These are phyloP conservation scores for Hortaea werneckii DNA, from an alignment of 2,329 filamentous ascomycete species.

Conservation along the genomic window DNA sequence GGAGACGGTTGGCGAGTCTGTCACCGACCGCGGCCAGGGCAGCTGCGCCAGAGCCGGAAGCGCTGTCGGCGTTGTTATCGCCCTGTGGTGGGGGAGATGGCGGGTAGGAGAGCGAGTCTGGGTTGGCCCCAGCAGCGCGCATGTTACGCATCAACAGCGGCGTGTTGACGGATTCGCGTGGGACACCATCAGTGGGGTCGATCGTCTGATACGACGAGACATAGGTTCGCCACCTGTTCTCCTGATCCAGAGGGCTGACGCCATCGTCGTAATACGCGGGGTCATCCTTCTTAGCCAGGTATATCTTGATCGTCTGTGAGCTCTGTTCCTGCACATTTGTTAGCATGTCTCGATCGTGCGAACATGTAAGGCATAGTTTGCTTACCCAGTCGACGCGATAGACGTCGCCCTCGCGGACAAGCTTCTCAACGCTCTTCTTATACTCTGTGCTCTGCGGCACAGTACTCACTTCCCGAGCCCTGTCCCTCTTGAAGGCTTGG, in stretches of 20 bases:
- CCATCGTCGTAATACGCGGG: conserved; percentile 62
- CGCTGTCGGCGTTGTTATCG: neutral
- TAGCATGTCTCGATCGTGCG: neutral
- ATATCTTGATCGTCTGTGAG: conserved; percentile 59
- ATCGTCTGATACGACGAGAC: conserved; percentile 83
- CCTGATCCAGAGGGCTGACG: conserved; percentile 37
- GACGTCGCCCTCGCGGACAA: conserved; percentile 83
- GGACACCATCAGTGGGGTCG: conserved; percentile 58
- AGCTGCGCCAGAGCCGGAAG: conserved; percentile 1
- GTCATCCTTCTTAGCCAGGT: conserved; percentile 81
- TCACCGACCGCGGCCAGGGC: conserved; percentile 1
- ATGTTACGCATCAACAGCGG: conserved; percentile 33
- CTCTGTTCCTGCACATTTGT: conserved; percentile 47
- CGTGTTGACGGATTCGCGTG: conserved; percentile 19
- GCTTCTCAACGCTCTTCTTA: conserved; percentile 83
- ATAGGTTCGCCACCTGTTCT: conserved; percentile 82
- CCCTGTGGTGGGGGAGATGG: conserved; percentile 6
- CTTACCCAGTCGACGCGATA: conserved; percentile 87
- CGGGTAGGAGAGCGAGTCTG: conserved; percentile 9
- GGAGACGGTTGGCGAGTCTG: conserved; percentile 9
- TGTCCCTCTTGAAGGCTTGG: conserved; percentile 72
- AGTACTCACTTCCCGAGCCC: conserved; percentile 74
- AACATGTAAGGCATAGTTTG: conserved; percentile 16
- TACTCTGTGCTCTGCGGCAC: conserved; percentile 84
- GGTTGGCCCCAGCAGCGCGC: conserved; percentile 27